phyloP scores from a whole-genome alignment of 1,139 yeast genomes.

The Lodderomyces beijingensis region DNA sequence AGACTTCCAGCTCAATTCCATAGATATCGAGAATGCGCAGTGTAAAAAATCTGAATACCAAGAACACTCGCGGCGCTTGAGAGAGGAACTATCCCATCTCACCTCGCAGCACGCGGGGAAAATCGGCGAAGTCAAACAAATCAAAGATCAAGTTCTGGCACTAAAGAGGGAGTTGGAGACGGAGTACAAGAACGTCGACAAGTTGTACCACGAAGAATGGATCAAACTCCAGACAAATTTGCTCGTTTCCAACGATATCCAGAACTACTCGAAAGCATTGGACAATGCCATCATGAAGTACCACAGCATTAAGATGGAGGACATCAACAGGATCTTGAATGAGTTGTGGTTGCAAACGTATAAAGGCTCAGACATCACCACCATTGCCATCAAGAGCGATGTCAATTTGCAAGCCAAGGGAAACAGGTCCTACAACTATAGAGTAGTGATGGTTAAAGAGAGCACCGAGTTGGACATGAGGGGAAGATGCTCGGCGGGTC shows the following conservation, averaged over 20 bases:
- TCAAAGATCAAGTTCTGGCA: conserved; percentile 64
- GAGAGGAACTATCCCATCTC: conserved; percentile 51
- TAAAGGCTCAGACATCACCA: conserved; percentile 92
- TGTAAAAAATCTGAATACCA: conserved; percentile 61
- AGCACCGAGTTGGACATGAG: conserved; percentile 95
- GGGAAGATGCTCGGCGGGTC: conserved; percentile 98
- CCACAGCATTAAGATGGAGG: conserved; percentile 89
- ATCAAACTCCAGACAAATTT: conserved; percentile 72
- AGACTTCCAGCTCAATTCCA: conserved; percentile 23
- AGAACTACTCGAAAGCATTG: conserved; percentile 76
- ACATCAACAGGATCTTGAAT: conserved; percentile 80
- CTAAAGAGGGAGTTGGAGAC: conserved; percentile 56
- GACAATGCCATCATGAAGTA: conserved; percentile 93
- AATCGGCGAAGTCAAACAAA: conserved; percentile 80
- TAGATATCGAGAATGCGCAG: conserved; percentile 60
- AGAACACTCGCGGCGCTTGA: conserved; percentile 48
- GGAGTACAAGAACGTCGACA: conserved; percentile 68
- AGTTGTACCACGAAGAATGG: conserved; percentile 64
- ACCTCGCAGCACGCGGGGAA: conserved; percentile 73
- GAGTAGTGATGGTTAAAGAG: conserved; percentile 93
- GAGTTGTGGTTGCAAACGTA: conserved; percentile 94
- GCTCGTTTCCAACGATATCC: conserved; percentile 80
- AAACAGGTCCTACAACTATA: conserved; percentile 77
- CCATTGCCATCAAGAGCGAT: conserved; percentile 82
- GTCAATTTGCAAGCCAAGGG: conserved; percentile 55